Evolutionary conservation across 2,329 filamentous ascomycete genomes (phyloP).

Genomic region (Fusarium burgessii): DNA sequence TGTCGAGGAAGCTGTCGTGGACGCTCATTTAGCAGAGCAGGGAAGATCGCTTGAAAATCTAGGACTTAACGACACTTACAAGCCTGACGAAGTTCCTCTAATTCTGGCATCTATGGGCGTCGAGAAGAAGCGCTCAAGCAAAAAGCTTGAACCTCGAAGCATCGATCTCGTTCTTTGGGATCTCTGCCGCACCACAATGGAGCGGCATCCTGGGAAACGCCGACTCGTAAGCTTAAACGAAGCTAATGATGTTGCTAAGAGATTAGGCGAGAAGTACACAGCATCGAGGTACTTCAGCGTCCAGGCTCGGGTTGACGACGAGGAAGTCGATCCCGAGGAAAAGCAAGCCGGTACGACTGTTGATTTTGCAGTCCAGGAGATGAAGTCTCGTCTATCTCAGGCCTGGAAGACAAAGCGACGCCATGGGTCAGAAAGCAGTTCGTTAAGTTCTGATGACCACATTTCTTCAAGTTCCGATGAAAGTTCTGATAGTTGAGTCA

Average conservation of each 20-base stretch:
- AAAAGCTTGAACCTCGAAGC: slow-evolving; percentile 10
- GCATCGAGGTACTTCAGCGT: slow-evolving; percentile 54
- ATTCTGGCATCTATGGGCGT: slow-evolving; percentile 48
- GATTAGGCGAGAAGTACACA: slow-evolving; percentile 64
- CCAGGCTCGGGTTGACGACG: slow-evolving; percentile 43
- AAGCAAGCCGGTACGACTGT: slow-evolving; percentile 36
- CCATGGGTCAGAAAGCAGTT: not conserved
- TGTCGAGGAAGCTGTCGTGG: slow-evolving; percentile 12
- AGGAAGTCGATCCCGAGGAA: slow-evolving; percentile 31
- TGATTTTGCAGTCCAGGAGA: slow-evolving; percentile 50
- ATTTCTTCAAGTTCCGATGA: not conserved
- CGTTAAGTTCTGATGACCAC: not conserved
- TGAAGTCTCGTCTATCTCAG: slow-evolving; percentile 24
- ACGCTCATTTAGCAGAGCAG: slow-evolving; percentile 33
- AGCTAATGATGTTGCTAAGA: slow-evolving; percentile 69
- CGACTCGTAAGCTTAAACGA: slow-evolving; percentile 66
- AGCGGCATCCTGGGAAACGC: slow-evolving; percentile 54
- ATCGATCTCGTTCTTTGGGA: slow-evolving; percentile 50
- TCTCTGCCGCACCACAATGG: slow-evolving; percentile 50
- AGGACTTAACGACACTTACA: slow-evolving; percentile 49
- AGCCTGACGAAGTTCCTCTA: slow-evolving; percentile 37
- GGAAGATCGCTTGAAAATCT: slow-evolving; percentile 37
- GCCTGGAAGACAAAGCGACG: slow-evolving; percentile 36
- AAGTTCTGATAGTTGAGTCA: not conserved
- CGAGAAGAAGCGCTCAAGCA: slow-evolving; percentile 21